These are phyloP conservation scores for Candida morakotiae DNA, from an alignment of 805 yeast species.

Conservation along the genomic window DNA sequence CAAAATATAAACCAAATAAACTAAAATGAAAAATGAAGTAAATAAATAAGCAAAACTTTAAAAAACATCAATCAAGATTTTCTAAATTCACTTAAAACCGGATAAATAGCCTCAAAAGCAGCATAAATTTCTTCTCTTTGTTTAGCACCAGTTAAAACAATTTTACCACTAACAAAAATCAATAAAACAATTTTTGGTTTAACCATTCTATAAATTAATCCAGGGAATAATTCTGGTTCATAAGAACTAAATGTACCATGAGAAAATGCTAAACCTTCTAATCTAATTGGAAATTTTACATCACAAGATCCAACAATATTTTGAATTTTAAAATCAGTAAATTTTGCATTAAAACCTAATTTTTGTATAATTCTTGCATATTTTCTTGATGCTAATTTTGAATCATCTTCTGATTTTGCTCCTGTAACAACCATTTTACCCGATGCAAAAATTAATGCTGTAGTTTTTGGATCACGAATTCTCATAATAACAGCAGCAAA, in stretches of 20 bases:
- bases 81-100: slow-evolving; percentile 96
- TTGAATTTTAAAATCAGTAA: slow-evolving; percentile 96
- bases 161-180: slow-evolving; percentile 95
- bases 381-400: slow-evolving; percentile 95
- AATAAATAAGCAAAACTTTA: neutral
- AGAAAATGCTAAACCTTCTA: slow-evolving; percentile 95
- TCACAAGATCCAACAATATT: slow-evolving; percentile 98
- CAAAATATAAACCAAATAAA: neutral
- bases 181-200: slow-evolving; percentile 95
- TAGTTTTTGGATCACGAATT: slow-evolving; percentile 97
- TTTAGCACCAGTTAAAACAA: slow-evolving; percentile 97
- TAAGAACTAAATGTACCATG: slow-evolving; percentile 99
- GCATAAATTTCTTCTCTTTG: slow-evolving; percentile 98
- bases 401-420: slow-evolving; percentile 97
- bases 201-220: slow-evolving; percentile 98
- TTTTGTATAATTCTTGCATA: slow-evolving; percentile 98
- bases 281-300: slow-evolving; percentile 94
- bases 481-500: slow-evolving; percentile 99
- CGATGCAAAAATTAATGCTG: slow-evolving; percentile 95
- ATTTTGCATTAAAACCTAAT: slow-evolving; percentile 95
- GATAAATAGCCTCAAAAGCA: slow-evolving; percentile 97
- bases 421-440: slow-evolving; percentile 99
- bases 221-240: slow-evolving; percentile 98
- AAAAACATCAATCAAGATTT: slow-evolving; percentile 44
- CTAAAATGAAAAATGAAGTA: slow-evolving; percentile 1